Evolutionary conservation across 2,329 filamentous ascomycete species (phyloP).

Genomic region (Colletotrichum musicola): DNA sequence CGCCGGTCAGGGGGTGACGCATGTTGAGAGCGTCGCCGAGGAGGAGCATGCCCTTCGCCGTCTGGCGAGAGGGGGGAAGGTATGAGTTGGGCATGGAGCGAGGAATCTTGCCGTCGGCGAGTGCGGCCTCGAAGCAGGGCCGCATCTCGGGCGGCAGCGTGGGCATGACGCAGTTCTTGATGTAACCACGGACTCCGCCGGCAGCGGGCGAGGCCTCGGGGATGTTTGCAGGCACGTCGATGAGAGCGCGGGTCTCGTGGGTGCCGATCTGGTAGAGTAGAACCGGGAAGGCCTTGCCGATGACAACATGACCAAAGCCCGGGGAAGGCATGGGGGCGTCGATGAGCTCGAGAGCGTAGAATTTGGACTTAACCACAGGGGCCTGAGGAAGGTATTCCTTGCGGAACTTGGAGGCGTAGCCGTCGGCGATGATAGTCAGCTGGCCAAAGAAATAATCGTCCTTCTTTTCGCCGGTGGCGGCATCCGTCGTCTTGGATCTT

Average conservation of each 20-base stretch:
- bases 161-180: conserved; percentile 83
- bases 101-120: conserved; percentile 83
- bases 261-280: conserved; percentile 97
- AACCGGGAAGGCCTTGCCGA: conserved; percentile 81
- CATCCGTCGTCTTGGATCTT: conserved; percentile 75
- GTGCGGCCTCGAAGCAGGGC: conserved; percentile 79
- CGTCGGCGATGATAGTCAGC: conserved; percentile 90
- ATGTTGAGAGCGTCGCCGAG: conserved; percentile 98
- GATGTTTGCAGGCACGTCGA: conserved; percentile 86
- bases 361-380: conserved; percentile 84
- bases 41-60: conserved; percentile 75
- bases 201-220: conserved; percentile 78
- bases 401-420: conserved; percentile 92
- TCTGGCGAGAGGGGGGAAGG: conserved; percentile 79
- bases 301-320: conserved; percentile 87
- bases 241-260: conserved; percentile 89
- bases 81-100: conserved; percentile 95
- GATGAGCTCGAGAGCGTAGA: conserved; percentile 93
- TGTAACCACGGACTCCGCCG: conserved; percentile 88
- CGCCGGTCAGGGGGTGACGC: conserved; percentile 97
- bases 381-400: conserved; percentile 78
- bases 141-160: conserved; percentile 78
- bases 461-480: conserved; percentile 66
- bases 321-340: conserved; percentile 83
- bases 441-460: conserved; percentile 87